Conservation (phyloP, 148 eudicot genomes). For the Cornus controversa region DNA sequence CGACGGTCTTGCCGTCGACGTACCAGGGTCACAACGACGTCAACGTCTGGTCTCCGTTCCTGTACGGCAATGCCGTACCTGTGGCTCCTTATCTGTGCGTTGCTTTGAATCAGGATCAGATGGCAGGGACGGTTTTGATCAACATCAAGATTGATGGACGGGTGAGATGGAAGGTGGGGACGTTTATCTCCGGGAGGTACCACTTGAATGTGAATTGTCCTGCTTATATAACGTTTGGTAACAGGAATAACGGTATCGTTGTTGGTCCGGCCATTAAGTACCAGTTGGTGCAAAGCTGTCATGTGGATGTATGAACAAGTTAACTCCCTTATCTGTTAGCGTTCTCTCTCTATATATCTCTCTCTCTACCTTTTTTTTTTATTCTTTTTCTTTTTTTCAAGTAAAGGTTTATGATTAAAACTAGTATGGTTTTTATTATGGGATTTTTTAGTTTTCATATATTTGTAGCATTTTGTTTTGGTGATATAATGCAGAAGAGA, state of each 20-base stretch:
- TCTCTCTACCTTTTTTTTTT: background rate
- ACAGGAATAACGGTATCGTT: slow-evolving; percentile 8
- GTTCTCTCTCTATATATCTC: background rate
- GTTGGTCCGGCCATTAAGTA: slow-evolving; percentile 43
- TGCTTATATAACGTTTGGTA: slow-evolving; percentile 40
- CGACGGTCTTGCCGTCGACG: slow-evolving; percentile 26
- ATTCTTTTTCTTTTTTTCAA: no score
- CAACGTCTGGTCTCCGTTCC: slow-evolving; percentile 50
- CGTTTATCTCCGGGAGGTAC: slow-evolving; percentile 43
- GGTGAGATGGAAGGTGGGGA: slow-evolving; percentile 61
- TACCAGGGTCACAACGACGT: slow-evolving; percentile 54
- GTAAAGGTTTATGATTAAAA: background rate
- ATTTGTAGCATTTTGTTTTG: background rate
- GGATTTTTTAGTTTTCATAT: background rate
- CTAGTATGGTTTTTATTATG: background rate
- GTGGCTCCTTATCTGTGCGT: slow-evolving; percentile 40
- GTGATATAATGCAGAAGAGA: background rate
- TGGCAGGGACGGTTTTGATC: slow-evolving; percentile 31
- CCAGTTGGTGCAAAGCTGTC: slow-evolving; percentile 33
- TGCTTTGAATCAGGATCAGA: slow-evolving; percentile 34
- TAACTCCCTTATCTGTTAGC: background rate
- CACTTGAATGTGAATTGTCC: slow-evolving; percentile 48
- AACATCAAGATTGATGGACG: slow-evolving; percentile 45
- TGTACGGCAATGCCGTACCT: slow-evolving; percentile 41
- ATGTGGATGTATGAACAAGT: slow-evolving; percentile 37